Base-by-base conservation (phyloP, 331 rosid species). In the Arachis monticola region DNA sequence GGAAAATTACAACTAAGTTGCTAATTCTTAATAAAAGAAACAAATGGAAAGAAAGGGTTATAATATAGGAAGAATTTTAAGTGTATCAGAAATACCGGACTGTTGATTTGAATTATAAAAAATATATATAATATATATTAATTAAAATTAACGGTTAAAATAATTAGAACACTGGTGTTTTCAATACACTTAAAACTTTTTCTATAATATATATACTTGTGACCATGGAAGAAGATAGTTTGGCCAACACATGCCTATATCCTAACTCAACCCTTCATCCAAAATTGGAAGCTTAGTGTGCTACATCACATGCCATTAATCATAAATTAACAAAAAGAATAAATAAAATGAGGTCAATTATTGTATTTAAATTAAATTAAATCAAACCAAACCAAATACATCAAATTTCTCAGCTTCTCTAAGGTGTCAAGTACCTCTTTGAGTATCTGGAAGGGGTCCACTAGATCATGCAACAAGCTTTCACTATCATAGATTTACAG, bases 371-470 rank as follows among this genome's bases (percentile, higher is more conserved):
- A 27, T 14, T 0, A 13, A 35, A 10, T 10, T 2, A 77, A 77
- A 67, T 5, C 7, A 67, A 32, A 77, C 30, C 30, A 27, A 27
- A 27, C 30, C 30, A 35, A 4, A 38, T 38, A 51, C 58, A 76
- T 57, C 59, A 48, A 48, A 13, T 64, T 27, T 66, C 63, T 59
- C 10, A 72, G 70, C 41, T 61, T 69, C 12, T 44, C 56, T 30
- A 14, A 8, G 42, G 42, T 62, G 3, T 58, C 2, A 13, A 70
- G 53, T 11, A 38, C 64, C 60, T 14, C 59, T 70, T 17, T 31
- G 56, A 42, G 74, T 62, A 74, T 44, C 41, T 9, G 46, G 38
- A 80, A 70, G 57, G 69, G 81, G 83, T 52, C 77, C 87, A 75
- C 83, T 60, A 32, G 61, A 75, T 79, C 73, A 53, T 51, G 8